These are phyloP conservation scores for Salix purpurea DNA, from an alignment of 345 rosid species.

Conservation along the genomic window DNA sequence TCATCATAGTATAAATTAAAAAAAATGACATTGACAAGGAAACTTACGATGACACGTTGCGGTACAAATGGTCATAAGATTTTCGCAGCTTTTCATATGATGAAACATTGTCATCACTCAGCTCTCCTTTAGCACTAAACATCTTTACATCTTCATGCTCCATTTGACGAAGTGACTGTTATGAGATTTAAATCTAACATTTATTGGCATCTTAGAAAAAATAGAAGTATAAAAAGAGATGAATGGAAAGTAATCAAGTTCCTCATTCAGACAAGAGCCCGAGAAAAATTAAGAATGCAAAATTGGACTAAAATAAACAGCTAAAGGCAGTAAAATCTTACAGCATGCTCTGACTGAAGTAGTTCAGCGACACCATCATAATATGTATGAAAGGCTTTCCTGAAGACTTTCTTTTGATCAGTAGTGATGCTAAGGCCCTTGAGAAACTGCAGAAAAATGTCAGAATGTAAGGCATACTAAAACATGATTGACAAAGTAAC, in stretches of 20 bases:
- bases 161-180: constrained; percentile 87
- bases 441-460: constrained; percentile 54
- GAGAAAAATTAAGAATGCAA: not conserved
- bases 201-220: not conserved
- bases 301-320: not conserved
- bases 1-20: not conserved
- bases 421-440: constrained; percentile 73
- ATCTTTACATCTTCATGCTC: constrained; percentile 93
- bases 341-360: constrained; percentile 90
- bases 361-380: constrained; percentile 78
- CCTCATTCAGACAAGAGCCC: not conserved
- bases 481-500: not conserved
- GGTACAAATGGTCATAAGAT: constrained; percentile 87
- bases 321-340: constrained; percentile 34
- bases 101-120: constrained; percentile 79
- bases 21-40: constrained; percentile 6
- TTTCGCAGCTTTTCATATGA: constrained; percentile 94
- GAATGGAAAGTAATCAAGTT: not conserved
- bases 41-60: constrained; percentile 87
- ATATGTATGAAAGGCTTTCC: constrained; percentile 71
- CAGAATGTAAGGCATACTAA: constrained; percentile 19
- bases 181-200: constrained; percentile 14
- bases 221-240: constrained; percentile 1
- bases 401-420: constrained; percentile 80
- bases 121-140: constrained; percentile 94